Base-by-base conservation (phyloP, 768 basidiomycete species). In the Lactifluus rugatus region DNA sequence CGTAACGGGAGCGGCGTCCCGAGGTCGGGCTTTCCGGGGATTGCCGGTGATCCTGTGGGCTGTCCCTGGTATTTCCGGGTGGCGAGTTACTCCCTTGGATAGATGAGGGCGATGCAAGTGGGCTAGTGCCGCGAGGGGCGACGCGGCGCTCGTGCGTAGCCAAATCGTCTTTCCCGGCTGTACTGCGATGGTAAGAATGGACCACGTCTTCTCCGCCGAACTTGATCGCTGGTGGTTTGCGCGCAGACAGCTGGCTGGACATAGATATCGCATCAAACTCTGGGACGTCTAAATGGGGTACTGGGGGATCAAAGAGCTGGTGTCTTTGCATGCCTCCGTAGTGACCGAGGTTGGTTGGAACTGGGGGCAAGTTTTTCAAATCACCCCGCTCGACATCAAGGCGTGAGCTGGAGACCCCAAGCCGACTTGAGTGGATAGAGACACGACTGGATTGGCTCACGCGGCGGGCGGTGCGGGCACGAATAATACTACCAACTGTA, bases 301-400 rank as follows among this genome's bases (percentile, higher is more conserved):
- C 80, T 2, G 94, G 94, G 11, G 85, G 81, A 68, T 97, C 94
- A 67, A 91, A 93, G 6, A 97, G 76, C 64, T 93, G 86, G 67
- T 91, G 92, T 21, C 93, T 77, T 62, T 81, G 78, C 64, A 94
- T 66, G 82, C 81, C 7, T 72, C 70, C 56, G 48, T 62, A 62
- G 39, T 58, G 52, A 32, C 8, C 14, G 32, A 39, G 3, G 8
- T 48, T 44, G 14, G 25, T 7, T 10, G 25, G 19, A 25, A 47
- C 32, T 17, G 36, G 13, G 21, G 48, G 25, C 67, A n/a, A 70
- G 62, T 10, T 67, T 69, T 56, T 54, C 64, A 67, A 62, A 74
- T 76, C 59, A 71, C 76, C 66, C 78, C 79, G 62, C 78, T 83
- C 70, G 78, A 68, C 28, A 78, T 72, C 61, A 75, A 44, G 19